Evolutionary conservation across 306 rosid species (phyloP), one percentile per base, ranked within the genome.

Genomic region (Dicorynia guianensis): DNA sequence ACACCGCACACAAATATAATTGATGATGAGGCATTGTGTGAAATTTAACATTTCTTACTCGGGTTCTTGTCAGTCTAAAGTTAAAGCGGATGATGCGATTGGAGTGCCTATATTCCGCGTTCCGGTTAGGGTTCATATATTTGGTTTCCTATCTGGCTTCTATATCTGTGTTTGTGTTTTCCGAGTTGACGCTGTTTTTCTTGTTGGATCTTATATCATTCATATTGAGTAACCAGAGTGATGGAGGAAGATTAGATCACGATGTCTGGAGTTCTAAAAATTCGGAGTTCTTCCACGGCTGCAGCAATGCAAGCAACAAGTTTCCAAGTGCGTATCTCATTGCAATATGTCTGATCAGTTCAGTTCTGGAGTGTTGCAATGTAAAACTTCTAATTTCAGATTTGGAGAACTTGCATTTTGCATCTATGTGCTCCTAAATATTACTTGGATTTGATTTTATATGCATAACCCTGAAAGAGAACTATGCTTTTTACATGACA

Each of bases 71-170:
- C 68, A 95, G 97, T 17, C 67, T 75, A 77, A 79, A 62, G 79
- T 34, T 63, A 62, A 63, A 44, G 53, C 42, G 17, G 88, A 82
- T 65, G 87, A 49, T 47, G 86, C 74, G 72, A 61, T 74, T 80
- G 85, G 69, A 84, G 63, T 52, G 19, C 35, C 87, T 3, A 77
- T 47, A 68, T 89, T 89, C 47, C 90, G 76, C 34, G 80, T 95
- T 81, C 99, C 99, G 86, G 99, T 95, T 87, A 90, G 97, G 93
- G 86, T 69, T 86, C 73, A 71, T 69, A 49, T 6, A 18, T n/a
- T 2, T 34, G 49, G 47, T 50, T 67, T 35, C 53, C 33, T 59
- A 9, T 50, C 72, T 72, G 11, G 55, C 19, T 74, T 69, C 33
- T 42, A n/a, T 17, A 3, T 46, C 44, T 53, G 63, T 42, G 11